These are phyloP conservation scores for Grifola frondosa DNA, from an alignment of 1,284 basidiomycete genomes.

Conservation along the genomic window DNA sequence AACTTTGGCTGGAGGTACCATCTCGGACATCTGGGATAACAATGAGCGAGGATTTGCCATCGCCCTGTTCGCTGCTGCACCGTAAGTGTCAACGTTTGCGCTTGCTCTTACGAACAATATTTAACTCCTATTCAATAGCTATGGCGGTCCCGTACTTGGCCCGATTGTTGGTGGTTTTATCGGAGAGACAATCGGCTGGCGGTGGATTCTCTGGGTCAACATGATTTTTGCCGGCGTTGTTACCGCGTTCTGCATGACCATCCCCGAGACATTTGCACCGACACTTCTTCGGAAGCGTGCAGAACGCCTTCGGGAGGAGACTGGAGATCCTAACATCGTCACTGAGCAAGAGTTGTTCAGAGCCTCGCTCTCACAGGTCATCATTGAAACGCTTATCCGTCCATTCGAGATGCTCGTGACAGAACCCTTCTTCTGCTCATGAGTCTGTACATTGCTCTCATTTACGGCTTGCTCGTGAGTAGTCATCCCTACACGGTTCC, in stretches of 20 bases:
- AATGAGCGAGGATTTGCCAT: slow-evolving; percentile 58
- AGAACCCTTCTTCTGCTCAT: slow-evolving; percentile 70
- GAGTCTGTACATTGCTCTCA: slow-evolving; percentile 66
- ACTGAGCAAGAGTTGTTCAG: slow-evolving; percentile 66
- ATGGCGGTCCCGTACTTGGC: slow-evolving; percentile 65
- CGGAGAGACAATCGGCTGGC: slow-evolving; percentile 44
- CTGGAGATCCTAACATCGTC: slow-evolving; percentile 44
- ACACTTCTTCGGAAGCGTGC: slow-evolving; percentile 41
- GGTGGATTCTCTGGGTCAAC: slow-evolving; percentile 46
- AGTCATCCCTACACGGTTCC: slow-evolving; percentile 33
- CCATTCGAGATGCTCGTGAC: slow-evolving; percentile 65
- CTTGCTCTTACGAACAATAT: no score
- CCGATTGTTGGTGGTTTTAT: slow-evolving; percentile 55
- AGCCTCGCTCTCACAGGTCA: slow-evolving; percentile 50
- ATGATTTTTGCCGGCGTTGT: slow-evolving; percentile 57
- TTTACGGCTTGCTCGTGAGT: slow-evolving; percentile 66
- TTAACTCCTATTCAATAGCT: no score
- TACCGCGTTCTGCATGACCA: slow-evolving; percentile 32
- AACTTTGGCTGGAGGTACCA: slow-evolving; percentile 60
- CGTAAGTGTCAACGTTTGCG: no score
- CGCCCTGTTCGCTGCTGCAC: slow-evolving; percentile 59
- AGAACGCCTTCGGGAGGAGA: slow-evolving; percentile 37
- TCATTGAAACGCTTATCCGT: slow-evolving; percentile 35
- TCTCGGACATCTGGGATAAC: slow-evolving; percentile 69
- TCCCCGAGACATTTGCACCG: slow-evolving; percentile 64